A percentile compares a stretch with the other conserved stretches of the same genome.
These are phyloP conservation scores for Colletotrichum shisoi DNA, from an alignment of 2,329 filamentous ascomycete genomes.

Conservation along the genomic window DNA sequence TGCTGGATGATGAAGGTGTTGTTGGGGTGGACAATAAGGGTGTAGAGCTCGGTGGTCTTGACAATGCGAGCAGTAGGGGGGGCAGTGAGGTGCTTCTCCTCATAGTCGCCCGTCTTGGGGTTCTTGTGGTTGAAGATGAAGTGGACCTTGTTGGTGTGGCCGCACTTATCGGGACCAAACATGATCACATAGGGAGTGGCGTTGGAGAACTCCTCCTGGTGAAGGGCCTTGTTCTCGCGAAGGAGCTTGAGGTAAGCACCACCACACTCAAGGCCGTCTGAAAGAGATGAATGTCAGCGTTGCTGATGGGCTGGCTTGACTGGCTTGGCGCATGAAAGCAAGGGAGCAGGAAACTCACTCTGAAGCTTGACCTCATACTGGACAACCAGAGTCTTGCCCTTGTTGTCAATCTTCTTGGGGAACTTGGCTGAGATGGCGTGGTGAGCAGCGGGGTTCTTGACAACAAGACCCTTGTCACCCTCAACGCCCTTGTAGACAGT, in stretches of 20 bases:
- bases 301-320: background rate
- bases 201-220: conserved; percentile 98
- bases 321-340: background rate
- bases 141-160: conserved; percentile 96
- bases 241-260: conserved; percentile 99
- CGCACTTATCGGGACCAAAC: conserved; percentile 99
- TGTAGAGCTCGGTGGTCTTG: conserved; percentile 96
- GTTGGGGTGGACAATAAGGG: conserved; percentile 93
- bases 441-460: conserved; percentile 98
- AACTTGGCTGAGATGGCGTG: conserved; percentile 99
- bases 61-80: conserved; percentile 85
- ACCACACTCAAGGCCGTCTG: conserved; percentile 95
- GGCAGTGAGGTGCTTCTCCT: conserved; percentile 96
- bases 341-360: conserved; percentile 66
- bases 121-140: conserved; percentile 99
- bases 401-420: conserved; percentile 94
- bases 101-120: conserved; percentile 98
- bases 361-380: conserved; percentile 99
- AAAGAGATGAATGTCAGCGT: conserved; percentile 29
- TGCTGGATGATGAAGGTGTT: conserved; percentile 94
- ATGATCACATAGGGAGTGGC: conserved; percentile 98
- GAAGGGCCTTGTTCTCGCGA: conserved; percentile 94
- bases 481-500: conserved; percentile 88
- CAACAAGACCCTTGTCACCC: conserved; percentile 93
- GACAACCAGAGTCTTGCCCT: conserved; percentile 94